Percentiles rank a stretch among this genome's conserved stretches.
Conservation (phyloP, 1,284 basidiomycete species). For the Heterobasidion parviporum region DNA sequence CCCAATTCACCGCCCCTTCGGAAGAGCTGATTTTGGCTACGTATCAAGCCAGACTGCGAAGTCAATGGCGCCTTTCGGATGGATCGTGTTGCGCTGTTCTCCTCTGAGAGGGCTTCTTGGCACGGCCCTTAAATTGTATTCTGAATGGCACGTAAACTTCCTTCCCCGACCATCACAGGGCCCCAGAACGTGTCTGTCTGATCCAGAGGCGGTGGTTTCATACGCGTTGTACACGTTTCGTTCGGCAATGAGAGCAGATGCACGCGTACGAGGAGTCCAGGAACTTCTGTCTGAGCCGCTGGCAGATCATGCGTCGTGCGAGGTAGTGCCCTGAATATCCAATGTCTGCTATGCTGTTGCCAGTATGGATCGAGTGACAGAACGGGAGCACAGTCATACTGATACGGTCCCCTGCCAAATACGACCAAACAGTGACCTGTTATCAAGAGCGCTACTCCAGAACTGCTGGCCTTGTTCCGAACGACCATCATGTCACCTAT, state of each 20-base stretch:
- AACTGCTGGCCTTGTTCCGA: constrained; percentile 9
- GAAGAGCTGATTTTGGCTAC: no score
- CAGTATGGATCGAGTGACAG: neutral
- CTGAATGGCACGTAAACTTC: neutral
- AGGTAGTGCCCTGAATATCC: no score
- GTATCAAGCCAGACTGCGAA: no score
- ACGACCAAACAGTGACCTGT: constrained; percentile 7
- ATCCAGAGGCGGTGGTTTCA: neutral
- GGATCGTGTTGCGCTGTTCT: no score
- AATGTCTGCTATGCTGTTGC: neutral
- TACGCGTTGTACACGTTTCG: neutral
- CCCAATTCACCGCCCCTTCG: no score
- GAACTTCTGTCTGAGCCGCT: no score
- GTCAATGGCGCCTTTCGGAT: no score
- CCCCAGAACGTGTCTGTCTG: neutral
- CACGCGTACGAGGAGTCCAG: no score
- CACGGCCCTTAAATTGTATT: no score
- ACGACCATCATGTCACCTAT: constrained; percentile 33
- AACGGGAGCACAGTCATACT: neutral
- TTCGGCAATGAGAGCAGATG: no score
- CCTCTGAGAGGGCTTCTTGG: no score
- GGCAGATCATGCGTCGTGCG: no score
- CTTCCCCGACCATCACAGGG: neutral
- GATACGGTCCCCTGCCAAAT: constrained; percentile 5
- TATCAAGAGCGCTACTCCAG: constrained; percentile 1